Base-by-base conservation (phyloP, 495 filamentous ascomycete genomes). In the Aeminium ludgeri region DNA sequence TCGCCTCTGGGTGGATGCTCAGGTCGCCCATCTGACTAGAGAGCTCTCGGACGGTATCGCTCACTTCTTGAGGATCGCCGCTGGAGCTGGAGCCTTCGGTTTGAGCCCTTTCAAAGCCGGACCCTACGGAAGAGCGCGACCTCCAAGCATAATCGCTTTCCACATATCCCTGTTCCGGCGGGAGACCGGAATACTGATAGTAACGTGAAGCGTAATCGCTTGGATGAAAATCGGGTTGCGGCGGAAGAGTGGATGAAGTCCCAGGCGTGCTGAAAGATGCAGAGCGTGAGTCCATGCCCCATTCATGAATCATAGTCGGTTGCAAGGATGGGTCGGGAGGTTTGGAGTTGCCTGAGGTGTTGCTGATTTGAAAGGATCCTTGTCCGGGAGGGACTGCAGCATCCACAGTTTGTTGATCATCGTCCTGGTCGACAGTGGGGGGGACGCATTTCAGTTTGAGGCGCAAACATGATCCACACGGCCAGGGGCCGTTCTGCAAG, bases 381-480 rank as follows among this genome's bases (percentile, higher is more conserved):
- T 50, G 41, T 1, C 38, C 36, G 6, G 32, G 37, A 1, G 25
- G 19, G 7, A 29, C n/a, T n/a, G 40, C 11, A 12, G 35, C 36
- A 8, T 36, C 30, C n/a, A 36, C 2, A 16, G 34, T 7, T 28
- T 51, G 44, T 38, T 43, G 48, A 12, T 82, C 82, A 39, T 80
- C 74, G 50, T 96, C 87, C 55, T 89, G 84, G 41, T 72, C 76
- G 35, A 91, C 75, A 40, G 83, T 86, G 3, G 89, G 89, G 36
- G 86, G 86, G 28, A 92, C 78, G 56, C 89, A 99, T 46, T 87
- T 80, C 45, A 95, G 67, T 63, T 95, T 95, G 39, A 96, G 65
- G 36, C 89, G 78, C 37, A 82, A 76, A 57, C 89, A 99, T 29
- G 89, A 84, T 41, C 86, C 86, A 56, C 89, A 99, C 10, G 89